Evolutionary conservation across 2,329 filamentous ascomycete species (phyloP), one percentile per base, ranked within the genome.

Genomic region (Monosporascus sp.): DNA sequence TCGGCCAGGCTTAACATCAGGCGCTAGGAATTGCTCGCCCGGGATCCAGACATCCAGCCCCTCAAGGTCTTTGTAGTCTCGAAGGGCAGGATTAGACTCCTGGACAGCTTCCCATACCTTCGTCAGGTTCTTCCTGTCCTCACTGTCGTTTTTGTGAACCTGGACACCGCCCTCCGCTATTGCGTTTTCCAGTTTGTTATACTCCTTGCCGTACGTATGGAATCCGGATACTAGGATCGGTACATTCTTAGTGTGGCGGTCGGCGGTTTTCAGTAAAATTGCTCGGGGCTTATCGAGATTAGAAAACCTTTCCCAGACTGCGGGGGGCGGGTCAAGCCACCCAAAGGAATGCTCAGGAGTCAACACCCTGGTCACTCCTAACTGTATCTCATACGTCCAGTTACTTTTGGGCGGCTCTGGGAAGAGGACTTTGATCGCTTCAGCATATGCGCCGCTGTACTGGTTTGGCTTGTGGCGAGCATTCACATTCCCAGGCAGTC

Each of bases 31-130:
- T 5, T 50, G 27, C 2, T 55, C 41, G 19, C 51, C 56, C 2
- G 57, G 52, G 24, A 56, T 49, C 63, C 63, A 65, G 31, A 63
- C 27, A 2, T 65, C 57, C 27, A 65, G 9, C 14, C 56, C 56
- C 8, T 19, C 41, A 19, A 45, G 56, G 7, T 54, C 31, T 4
- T 17, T n/a, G 8, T 22, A 9, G 1, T 14, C 34, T 7, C 31
- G 5, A 31, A 44, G 8, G 11, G 11, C n/a, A 17, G 26, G 44
- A 36, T 51, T 41, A 11, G 20, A n/a, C 16, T 16, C 44, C 8
- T 22, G 17, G 5, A 55, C 47, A 16, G 24, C 46, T 5, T 26
- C n/a, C 11, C 54, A 19, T n/a, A 60, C 4, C 7, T 20, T 44
- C n/a, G 22, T 26, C n/a, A 62, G 44, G 16, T 56, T 50, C 20